Base-by-base conservation (phyloP, 1,284 basidiomycete species). In the Trametes hirsuta region DNA sequence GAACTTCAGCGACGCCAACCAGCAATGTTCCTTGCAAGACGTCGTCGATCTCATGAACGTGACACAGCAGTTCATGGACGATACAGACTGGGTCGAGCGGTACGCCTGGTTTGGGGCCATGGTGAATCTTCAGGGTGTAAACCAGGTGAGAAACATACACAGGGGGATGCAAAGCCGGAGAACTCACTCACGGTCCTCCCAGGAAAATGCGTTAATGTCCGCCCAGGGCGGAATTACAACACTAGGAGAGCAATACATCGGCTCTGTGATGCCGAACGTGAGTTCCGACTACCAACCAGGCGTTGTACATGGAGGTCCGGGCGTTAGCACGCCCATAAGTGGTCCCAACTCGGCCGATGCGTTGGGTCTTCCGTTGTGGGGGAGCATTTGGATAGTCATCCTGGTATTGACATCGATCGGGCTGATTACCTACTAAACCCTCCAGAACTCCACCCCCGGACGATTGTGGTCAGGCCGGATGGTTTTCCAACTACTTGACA, bases 61-160 rank as follows among this genome's bases (percentile, higher is more conserved):
- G 6, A 78, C 78, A 5, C 74, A 76, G 55, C 59, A 68, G 9
- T 81, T 75, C 68, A 76, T 81, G 76, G 77, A 81, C 47, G 62
- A 52, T 15, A 75, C 76, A 2, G 64, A 68, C 21, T 81, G 76
- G 75, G 73, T 81, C 14, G 79, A 81, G 61, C 72, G 79, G 10
- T 80, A 80, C 61, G 73, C 78, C n/a, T 81, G 78, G 77, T 81
- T 79, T 58, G 79, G 79, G 6, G 78, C 77, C 11, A 78, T 79
- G 75, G 66, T 67, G 42, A 64, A 73, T 53, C 49, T 75, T 52
- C 68, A 73, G 46, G 74, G 73, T 15, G 73, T 75, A 5, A 73
- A 75, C 51, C 55, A 61, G 59, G 74, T 73, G 37, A 4, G 50
- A 24, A 44, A 0, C 41, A 8, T n/a, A n/a, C 9, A 1, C 3